Conservation (phyloP, 768 basidiomycete species). For the Nidula microcarpa region DNA sequence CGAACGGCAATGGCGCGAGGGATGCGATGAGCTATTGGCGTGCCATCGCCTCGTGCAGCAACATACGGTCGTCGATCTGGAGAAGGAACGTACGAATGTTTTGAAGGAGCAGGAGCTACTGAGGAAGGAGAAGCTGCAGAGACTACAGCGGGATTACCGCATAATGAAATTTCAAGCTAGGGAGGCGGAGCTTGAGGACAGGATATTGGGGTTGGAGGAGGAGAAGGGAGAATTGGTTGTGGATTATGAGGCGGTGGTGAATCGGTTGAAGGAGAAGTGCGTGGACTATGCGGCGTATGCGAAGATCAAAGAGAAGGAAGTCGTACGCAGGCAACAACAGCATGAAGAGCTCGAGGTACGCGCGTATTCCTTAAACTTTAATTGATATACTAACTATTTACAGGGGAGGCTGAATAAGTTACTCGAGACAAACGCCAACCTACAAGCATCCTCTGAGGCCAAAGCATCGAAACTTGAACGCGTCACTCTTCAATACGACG, state of each 20-base stretch:
- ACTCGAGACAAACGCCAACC: constrained; percentile 46
- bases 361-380: constrained; percentile 1
- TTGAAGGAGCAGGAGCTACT: constrained; percentile 51
- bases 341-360: constrained; percentile 45
- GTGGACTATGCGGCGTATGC: constrained; percentile 29
- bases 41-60: constrained; percentile 67
- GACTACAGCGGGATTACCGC: constrained; percentile 62
- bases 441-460: constrained; percentile 43
- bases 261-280: constrained; percentile 23
- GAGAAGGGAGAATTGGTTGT: constrained; percentile 26
- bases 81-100: constrained; percentile 47
- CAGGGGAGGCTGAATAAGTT: constrained; percentile 37
- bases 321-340: constrained; percentile 35
- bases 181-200: constrained; percentile 57
- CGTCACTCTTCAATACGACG: constrained; percentile 53
- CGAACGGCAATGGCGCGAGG: constrained; percentile 55
- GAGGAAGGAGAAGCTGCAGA: constrained; percentile 54
- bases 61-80: constrained; percentile 47
- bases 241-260: constrained; percentile 21
- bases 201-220: constrained; percentile 50
- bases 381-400: constrained; percentile 2
- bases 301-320: constrained; percentile 34
- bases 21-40: constrained; percentile 58
- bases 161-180: constrained; percentile 65
- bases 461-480: constrained; percentile 54